Conservation (phyloP, 495 filamentous ascomycete species). For the Talaromyces stipitatus region DNA sequence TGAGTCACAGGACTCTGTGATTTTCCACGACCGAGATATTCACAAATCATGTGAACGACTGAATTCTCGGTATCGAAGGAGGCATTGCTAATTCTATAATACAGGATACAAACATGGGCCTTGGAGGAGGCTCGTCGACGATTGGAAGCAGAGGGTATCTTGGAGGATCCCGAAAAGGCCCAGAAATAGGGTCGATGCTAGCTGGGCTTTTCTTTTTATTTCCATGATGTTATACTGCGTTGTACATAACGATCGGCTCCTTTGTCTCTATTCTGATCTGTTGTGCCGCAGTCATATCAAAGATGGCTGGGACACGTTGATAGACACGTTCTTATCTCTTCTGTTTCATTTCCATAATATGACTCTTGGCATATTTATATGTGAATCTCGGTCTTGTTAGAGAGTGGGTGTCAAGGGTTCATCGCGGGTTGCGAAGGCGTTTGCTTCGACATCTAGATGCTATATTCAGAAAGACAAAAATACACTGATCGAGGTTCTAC, state of each 20-base stretch:
- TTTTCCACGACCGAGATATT: neutral
- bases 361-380: neutral
- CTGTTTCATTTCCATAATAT: slow-evolving; percentile 11
- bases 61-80: neutral
- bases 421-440: too few species aligned
- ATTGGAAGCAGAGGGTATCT: slow-evolving; percentile 90
- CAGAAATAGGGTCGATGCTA: slow-evolving; percentile 25
- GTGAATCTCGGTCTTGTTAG: neutral
- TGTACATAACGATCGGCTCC: slow-evolving; percentile 41
- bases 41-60: neutral
- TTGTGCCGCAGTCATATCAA: slow-evolving; percentile 6
- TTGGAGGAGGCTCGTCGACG: slow-evolving; percentile 90
- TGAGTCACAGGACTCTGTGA: neutral
- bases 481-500: too few species aligned
- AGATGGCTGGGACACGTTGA: slow-evolving; percentile 17
- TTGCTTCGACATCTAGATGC: too few species aligned
- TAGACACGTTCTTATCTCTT: slow-evolving; percentile 32
- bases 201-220: slow-evolving; percentile 10
- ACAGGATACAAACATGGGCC: slow-evolving; percentile 98
- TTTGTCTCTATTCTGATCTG: slow-evolving; percentile 22
- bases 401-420: neutral
- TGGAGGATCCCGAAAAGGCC: slow-evolving; percentile 61
- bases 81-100: neutral
- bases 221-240: slow-evolving; percentile 27
- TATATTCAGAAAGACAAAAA: too few species aligned